These are phyloP conservation scores for Letharia columbiana DNA, from an alignment of 495 filamentous ascomycete genomes.

Conservation along the genomic window DNA sequence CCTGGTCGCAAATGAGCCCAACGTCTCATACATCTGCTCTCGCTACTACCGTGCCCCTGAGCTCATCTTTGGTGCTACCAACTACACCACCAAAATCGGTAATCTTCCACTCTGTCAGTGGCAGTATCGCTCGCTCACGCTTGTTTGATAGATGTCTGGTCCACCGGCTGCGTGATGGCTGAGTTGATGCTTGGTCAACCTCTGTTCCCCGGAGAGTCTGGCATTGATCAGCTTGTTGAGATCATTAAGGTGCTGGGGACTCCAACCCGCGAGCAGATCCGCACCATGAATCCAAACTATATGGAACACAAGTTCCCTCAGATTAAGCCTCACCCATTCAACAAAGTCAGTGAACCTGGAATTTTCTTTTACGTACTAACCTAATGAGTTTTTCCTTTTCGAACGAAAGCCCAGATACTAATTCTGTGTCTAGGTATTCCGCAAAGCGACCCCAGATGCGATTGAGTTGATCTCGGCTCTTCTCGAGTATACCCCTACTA, in stretches of 20 bases:
- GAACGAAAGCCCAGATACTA: slow-evolving; percentile 4
- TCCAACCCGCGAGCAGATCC: slow-evolving; percentile 95
- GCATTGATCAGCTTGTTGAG: slow-evolving; percentile 97
- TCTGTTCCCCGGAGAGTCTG: slow-evolving; percentile 97
- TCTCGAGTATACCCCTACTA: slow-evolving; percentile 93
- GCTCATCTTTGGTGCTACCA: slow-evolving; percentile 97
- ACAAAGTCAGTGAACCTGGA: slow-evolving; percentile 53
- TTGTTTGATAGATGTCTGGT: slow-evolving; percentile 84
- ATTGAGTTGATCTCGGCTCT: slow-evolving; percentile 92
- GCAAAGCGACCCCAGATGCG: slow-evolving; percentile 82
- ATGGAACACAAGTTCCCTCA: slow-evolving; percentile 99
- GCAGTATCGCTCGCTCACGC: slow-evolving; percentile 22
- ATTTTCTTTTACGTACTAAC: slow-evolving; percentile 15
- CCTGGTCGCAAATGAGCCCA: slow-evolving; percentile 95
- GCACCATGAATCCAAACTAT: slow-evolving; percentile 99
- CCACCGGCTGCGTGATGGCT: slow-evolving; percentile 97
- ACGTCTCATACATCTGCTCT: slow-evolving; percentile 99
- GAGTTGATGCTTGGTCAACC: slow-evolving; percentile 98
- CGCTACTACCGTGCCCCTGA: slow-evolving; percentile 97
- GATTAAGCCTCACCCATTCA: slow-evolving; percentile 99
- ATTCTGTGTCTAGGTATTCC: slow-evolving; percentile 61
- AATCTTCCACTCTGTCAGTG: slow-evolving; percentile 30
- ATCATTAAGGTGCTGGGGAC: slow-evolving; percentile 99
- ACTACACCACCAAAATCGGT: slow-evolving; percentile 99
- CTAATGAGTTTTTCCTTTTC: slow-evolving; percentile 7